These are phyloP conservation scores for Boletus sp. DNA, from an alignment of 768 basidiomycete genomes.

Conservation along the genomic window DNA sequence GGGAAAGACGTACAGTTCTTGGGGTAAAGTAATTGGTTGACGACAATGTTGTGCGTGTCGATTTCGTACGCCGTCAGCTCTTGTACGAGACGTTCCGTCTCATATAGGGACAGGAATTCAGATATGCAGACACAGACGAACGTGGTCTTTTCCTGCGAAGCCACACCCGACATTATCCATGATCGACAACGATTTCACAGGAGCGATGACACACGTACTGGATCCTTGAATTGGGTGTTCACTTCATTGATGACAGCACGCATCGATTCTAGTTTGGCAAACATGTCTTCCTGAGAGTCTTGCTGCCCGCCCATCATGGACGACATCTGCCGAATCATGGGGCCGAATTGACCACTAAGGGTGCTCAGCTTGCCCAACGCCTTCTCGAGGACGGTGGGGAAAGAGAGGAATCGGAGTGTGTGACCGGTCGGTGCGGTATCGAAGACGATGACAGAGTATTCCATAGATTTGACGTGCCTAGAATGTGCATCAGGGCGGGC, in stretches of 20 bases:
- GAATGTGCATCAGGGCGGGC: background rate
- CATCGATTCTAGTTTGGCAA: constrained; percentile 97
- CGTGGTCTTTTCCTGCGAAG: constrained; percentile 86
- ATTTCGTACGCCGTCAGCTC: constrained; percentile 93
- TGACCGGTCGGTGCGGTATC: constrained; percentile 99
- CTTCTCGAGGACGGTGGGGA: constrained; percentile 96
- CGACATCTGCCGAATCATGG: constrained; percentile 96
- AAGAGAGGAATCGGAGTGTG: constrained; percentile 97
- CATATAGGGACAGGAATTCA: constrained; percentile 96
- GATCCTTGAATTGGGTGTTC: constrained; percentile 99
- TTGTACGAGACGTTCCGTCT: constrained; percentile 97
- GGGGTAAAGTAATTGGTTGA: constrained; percentile 95
- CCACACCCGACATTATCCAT: background rate
- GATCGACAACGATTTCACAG: background rate
- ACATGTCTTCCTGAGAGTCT: constrained; percentile 96
- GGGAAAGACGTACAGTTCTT: constrained; percentile 65
- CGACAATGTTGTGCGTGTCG: constrained; percentile 98
- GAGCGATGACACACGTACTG: constrained; percentile 49
- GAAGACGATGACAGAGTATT: constrained; percentile 99
- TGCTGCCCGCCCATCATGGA: constrained; percentile 93
- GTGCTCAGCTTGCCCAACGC: constrained; percentile 92
- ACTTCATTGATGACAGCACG: constrained; percentile 96
- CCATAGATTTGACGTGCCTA: constrained; percentile 99
- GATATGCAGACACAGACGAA: constrained; percentile 99
- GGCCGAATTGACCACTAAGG: constrained; percentile 92